Evolutionary conservation across 2,329 filamentous ascomycete species (phyloP).

Genomic region (Passalora sequoiae): DNA sequence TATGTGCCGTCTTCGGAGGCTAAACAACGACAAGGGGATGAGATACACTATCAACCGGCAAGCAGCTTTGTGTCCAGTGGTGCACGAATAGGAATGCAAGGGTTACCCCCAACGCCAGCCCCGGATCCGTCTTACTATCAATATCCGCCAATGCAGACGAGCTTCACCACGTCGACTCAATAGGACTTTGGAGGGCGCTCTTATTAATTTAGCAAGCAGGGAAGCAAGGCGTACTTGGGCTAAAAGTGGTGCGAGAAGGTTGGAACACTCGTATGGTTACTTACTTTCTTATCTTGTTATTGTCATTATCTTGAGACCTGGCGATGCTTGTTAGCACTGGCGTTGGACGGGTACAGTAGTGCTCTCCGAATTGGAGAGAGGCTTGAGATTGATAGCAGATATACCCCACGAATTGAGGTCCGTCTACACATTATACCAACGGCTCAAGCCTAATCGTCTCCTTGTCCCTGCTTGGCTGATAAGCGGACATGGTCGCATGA

Average conservation of each 20-base stretch:
- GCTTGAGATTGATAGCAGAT: too few species aligned
- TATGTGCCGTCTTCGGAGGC: constrained; percentile 53
- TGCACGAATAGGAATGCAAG: constrained; percentile 31
- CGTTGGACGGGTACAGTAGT: too few species aligned
- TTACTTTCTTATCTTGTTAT: background rate
- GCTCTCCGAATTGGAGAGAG: too few species aligned
- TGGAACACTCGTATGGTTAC: background rate
- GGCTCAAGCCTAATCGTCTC: too few species aligned
- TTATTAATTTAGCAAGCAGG: background rate
- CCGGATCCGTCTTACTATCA: constrained; percentile 24
- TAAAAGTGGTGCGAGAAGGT: background rate
- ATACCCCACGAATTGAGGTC: too few species aligned
- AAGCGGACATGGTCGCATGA: too few species aligned
- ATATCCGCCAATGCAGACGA: constrained; percentile 14
- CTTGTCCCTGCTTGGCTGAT: too few species aligned
- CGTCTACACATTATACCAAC: too few species aligned
- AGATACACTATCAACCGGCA: constrained; percentile 29
- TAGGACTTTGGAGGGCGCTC: background rate
- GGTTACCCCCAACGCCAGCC: constrained; percentile 26
- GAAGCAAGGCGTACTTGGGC: background rate
- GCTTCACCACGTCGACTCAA: too few species aligned
- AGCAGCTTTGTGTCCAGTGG: constrained; percentile 33
- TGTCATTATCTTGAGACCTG: background rate
- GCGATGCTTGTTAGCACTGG: constrained; percentile 2
- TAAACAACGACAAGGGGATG: constrained; percentile 21